Conservation (phyloP, 495 filamentous ascomycete species). For the Aspergillus coremiiformis region DNA sequence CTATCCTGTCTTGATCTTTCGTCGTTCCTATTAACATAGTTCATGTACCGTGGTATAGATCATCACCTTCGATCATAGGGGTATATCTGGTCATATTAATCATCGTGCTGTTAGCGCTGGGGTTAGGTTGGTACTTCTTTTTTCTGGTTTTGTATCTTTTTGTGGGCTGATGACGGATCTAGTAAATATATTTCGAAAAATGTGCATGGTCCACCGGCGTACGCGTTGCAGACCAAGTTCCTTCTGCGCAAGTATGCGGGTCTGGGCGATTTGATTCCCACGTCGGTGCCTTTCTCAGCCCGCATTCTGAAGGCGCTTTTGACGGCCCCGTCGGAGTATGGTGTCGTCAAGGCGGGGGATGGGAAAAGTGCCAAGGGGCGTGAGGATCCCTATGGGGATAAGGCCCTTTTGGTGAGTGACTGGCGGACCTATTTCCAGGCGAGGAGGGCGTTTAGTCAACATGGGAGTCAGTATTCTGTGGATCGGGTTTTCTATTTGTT, state of each 20-base stretch:
- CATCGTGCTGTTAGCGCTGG: constrained; percentile 4
- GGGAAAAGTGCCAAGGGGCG: background rate
- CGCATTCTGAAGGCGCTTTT: constrained; percentile 1
- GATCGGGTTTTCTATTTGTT: constrained; percentile 7
- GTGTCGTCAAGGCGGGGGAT: background rate
- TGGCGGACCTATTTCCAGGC: constrained; percentile 5
- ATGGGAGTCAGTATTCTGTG: constrained; percentile 11
- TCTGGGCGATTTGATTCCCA: constrained; percentile 1
- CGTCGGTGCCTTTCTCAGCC: constrained; percentile 2
- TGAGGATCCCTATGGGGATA: constrained; percentile 1
- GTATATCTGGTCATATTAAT: constrained; percentile 7
- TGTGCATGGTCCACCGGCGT: background rate
- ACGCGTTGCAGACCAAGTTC: constrained; percentile 4
- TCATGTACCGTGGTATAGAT: too few relatives aligned
- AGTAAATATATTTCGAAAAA: constrained; percentile 1
- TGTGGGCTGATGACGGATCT: background rate
- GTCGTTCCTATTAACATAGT: too few relatives aligned
- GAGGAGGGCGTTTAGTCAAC: constrained; percentile 1
- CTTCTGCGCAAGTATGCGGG: constrained; percentile 4
- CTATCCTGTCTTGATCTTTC: too few relatives aligned
- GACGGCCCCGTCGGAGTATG: background rate
- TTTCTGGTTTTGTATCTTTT: too few relatives aligned
- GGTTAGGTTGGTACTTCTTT: background rate
- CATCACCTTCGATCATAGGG: constrained; percentile 6
- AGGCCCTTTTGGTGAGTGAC: constrained; percentile 5